Evolutionary conservation across 2,329 filamentous ascomycete species (phyloP), one percentile per base, ranked within the genome.

Genomic region (Hypoxylon sp.): DNA sequence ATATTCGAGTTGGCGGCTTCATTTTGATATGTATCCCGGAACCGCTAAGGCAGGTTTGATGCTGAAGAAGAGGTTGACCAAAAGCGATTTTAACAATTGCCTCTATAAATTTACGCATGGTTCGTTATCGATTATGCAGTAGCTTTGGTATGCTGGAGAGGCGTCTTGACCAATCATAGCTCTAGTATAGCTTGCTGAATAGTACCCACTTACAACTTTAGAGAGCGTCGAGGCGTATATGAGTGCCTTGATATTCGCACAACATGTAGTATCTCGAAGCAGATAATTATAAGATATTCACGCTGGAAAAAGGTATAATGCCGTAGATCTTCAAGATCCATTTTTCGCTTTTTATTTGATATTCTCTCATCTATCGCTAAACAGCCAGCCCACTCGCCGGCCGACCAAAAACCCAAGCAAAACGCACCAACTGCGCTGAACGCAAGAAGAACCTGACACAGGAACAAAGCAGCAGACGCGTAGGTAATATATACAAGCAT

Each of bases 1-100:
- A 77, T 72, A 82, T 71, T 76, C 79, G 80, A 24, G 80, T 74
- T 35, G 81, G 70, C 24, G 79, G 74, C 68, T 82, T 82, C 84
- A 86, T 86, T 42, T 58, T 75, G 44, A 64, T 29, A 9, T 33
- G 11, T 57, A 13, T 37, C 22, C 33, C 39, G 5, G 17, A 35
- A 13, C 14, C 35, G 29, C 29, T 5, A 31, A 31, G 29, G 26
- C 26, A 26, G 26, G 6, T 26, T 26, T 26, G 26, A 26, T 11
- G 52, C 29, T 8, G 29, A 44, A 58, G 47, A 71, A 44, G 31
- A 56, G 46, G 55, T 59, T 64, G 48, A 48, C 24, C 53, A 19
- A 37, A 19, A 39, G 42, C 29, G 46, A 22, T 13, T 26, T 26
- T 26, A 22, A 35, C n/a, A 14, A 17, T 37, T 37, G 33, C 37